Conservation (phyloP, 2,329 filamentous ascomycete species). For the Aspergillus uvarum region DNA sequence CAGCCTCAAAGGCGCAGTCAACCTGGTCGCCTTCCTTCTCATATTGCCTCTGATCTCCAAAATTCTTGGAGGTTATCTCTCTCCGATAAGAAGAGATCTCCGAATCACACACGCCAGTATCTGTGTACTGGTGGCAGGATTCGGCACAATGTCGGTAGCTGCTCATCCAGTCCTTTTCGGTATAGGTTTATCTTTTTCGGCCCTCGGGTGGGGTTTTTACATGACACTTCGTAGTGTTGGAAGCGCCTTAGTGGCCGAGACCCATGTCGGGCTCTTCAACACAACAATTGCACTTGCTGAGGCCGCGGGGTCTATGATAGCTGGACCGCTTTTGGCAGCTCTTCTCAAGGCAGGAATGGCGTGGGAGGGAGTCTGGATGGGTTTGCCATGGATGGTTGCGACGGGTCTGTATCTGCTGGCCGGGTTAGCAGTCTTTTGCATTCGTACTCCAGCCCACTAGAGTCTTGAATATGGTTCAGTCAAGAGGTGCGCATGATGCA, state of each 20-base stretch:
- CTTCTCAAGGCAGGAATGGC: constrained; percentile 9
- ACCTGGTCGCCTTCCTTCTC: constrained; percentile 9
- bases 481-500: not conserved
- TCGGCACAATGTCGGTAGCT: constrained; percentile 13
- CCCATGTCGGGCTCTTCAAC: constrained; percentile 12
- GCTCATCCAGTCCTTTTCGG: constrained; percentile 7
- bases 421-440: not conserved
- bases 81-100: constrained; percentile 9
- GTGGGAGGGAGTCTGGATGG: constrained; percentile 10
- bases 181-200: constrained; percentile 7
- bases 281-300: constrained; percentile 16
- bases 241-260: constrained; percentile 11
- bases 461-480: not conserved
- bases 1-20: constrained; percentile 10
- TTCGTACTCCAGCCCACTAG: not conserved
- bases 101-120: constrained; percentile 7
- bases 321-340: constrained; percentile 12
- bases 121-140: constrained; percentile 1
- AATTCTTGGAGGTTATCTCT: constrained; percentile 2
- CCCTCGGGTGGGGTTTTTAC: constrained; percentile 15
- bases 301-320: constrained; percentile 7
- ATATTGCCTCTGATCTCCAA: constrained; percentile 10
- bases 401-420: constrained; percentile 2
- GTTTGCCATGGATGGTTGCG: constrained; percentile 14
- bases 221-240: constrained; percentile 16